Conservation (phyloP, 768 basidiomycete species). For the Filobasidium floriforme region DNA sequence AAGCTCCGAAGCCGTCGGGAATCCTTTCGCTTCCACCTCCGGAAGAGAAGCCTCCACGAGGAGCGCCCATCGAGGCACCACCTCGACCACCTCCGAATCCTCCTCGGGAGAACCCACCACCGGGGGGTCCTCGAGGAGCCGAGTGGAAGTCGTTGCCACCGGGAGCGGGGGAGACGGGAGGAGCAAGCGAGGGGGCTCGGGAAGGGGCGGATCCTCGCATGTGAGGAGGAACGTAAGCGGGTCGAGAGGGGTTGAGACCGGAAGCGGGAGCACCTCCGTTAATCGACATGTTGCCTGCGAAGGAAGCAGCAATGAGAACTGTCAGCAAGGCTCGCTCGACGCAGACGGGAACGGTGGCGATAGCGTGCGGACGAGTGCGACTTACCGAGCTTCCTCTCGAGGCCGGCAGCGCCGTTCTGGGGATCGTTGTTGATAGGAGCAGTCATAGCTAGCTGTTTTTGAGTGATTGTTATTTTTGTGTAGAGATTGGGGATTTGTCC, state of each 20-base stretch:
- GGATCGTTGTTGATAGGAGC: slow-evolving; percentile 28
- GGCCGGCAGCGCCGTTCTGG: slow-evolving; percentile 29
- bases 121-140: slow-evolving; percentile 10
- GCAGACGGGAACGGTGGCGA: too few species aligned
- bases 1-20: slow-evolving; percentile 56
- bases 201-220: slow-evolving; percentile 33
- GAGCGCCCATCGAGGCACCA: slow-evolving; percentile 13
- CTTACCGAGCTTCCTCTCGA: slow-evolving; percentile 43
- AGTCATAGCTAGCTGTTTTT: slow-evolving; percentile 19
- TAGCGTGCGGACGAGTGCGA: neutral
- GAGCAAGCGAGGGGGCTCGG: slow-evolving; percentile 26
- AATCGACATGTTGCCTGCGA: slow-evolving; percentile 15
- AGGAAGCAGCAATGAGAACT: slow-evolving; percentile 2
- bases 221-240: slow-evolving; percentile 47
- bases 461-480: neutral
- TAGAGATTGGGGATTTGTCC: neutral
- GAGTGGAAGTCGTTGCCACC: slow-evolving; percentile 5
- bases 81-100: slow-evolving; percentile 26
- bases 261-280: slow-evolving; percentile 27
- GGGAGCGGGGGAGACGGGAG: slow-evolving; percentile 25
- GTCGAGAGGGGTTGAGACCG: slow-evolving; percentile 43
- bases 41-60: slow-evolving; percentile 33
- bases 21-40: slow-evolving; percentile 30
- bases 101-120: slow-evolving; percentile 22
- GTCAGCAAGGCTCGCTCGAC: neutral